Evolutionary conservation across 371 early-diverging fungal genomes (phyloP).

Genomic region (Circinella umbellata): DNA sequence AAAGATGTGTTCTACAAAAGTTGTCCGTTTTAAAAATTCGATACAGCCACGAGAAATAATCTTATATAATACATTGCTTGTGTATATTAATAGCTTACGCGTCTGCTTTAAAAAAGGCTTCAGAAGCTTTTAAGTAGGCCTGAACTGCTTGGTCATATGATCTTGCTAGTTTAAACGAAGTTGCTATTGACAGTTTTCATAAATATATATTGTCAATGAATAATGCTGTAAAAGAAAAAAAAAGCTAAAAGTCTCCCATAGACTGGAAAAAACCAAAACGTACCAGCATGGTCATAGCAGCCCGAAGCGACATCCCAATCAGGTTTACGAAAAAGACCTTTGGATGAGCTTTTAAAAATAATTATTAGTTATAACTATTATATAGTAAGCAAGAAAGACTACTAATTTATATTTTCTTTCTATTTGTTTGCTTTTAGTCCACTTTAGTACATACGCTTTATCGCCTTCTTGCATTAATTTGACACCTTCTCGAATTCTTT

Average conservation of each 20-base stretch:
- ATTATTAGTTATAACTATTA: too few relatives aligned
- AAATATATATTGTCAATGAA: not conserved
- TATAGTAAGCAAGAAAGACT: too few relatives aligned
- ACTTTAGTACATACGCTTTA: constrained; percentile 57
- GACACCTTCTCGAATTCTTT: constrained; percentile 64
- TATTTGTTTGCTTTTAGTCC: not conserved
- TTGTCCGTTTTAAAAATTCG: too few relatives aligned
- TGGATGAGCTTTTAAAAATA: constrained; percentile 53
- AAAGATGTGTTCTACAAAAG: constrained; percentile 68
- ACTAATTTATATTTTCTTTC: not conserved
- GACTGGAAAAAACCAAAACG: not conserved
- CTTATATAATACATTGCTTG: too few relatives aligned
- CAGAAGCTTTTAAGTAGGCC: constrained; percentile 77
- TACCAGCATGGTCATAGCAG: constrained; percentile 86
- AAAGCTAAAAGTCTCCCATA: too few relatives aligned
- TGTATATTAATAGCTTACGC: constrained; percentile 41
- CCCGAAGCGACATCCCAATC: constrained; percentile 90
- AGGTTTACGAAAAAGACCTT: constrained; percentile 81
- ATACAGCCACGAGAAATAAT: too few relatives aligned
- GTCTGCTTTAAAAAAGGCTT: constrained; percentile 72
- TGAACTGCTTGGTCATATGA: constrained; percentile 80
- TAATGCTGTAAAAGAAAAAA: too few relatives aligned
- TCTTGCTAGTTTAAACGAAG: constrained; percentile 74
- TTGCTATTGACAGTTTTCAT: constrained; percentile 44
- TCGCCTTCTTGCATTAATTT: constrained; percentile 71